Evolutionary conservation across 2,329 filamentous ascomycete genomes (phyloP).

Genomic region (Apiospora aurea): DNA sequence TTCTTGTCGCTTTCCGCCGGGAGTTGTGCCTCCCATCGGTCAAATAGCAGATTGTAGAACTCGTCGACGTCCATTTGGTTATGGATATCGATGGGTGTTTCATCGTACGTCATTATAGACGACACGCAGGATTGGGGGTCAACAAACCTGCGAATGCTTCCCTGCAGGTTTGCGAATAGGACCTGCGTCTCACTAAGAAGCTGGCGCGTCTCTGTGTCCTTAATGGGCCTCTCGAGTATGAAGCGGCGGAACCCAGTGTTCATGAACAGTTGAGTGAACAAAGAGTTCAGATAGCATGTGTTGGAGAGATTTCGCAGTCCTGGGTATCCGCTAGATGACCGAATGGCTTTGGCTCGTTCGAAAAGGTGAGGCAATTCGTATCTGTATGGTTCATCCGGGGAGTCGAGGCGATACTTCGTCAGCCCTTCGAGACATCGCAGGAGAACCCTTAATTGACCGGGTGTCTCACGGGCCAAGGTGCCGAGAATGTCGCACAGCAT

Average conservation of each 20-base stretch:
- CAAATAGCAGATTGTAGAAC: constrained; percentile 94
- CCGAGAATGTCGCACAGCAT: constrained; percentile 68
- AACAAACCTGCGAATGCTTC: constrained; percentile 75
- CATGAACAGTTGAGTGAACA: constrained; percentile 96
- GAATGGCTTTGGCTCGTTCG: constrained; percentile 72
- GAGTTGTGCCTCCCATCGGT: constrained; percentile 88
- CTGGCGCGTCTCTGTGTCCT: constrained; percentile 64
- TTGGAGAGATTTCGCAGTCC: constrained; percentile 92
- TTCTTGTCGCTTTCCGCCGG: constrained; percentile 71
- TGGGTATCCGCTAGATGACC: constrained; percentile 81
- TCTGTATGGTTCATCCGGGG: constrained; percentile 59
- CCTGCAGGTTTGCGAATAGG: constrained; percentile 86
- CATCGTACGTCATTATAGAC: constrained; percentile 83
- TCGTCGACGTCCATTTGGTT: constrained; percentile 98
- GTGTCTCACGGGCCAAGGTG: constrained; percentile 59
- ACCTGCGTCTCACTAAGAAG: constrained; percentile 80
- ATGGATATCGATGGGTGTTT: constrained; percentile 81
- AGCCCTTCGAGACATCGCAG: constrained; percentile 59
- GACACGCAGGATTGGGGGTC: constrained; percentile 77
- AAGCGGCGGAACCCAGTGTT: constrained; percentile 87
- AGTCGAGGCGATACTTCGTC: constrained; percentile 55
- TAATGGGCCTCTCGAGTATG: constrained; percentile 71
- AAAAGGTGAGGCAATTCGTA: constrained; percentile 69
- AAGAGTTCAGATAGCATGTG: constrained; percentile 96
- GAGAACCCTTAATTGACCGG: constrained; percentile 56